These are phyloP conservation scores for Podochytrium sp. DNA, from an alignment of 192 early-diverging fungal species.

Conservation along the genomic window DNA sequence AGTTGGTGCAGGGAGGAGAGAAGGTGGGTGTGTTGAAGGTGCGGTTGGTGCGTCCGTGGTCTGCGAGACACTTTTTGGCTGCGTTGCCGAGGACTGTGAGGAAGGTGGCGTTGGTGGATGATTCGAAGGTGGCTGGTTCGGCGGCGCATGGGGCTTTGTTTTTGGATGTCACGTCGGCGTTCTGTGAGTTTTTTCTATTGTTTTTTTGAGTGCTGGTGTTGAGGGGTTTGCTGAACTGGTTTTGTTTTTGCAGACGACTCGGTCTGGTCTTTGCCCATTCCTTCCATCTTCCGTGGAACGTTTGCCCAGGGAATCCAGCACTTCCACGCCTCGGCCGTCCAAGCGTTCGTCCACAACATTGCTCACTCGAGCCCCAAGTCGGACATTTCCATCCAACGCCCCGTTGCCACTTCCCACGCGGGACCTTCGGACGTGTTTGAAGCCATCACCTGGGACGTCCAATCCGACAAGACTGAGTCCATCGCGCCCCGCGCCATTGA, in stretches of 20 bases:
- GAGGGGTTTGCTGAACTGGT: background rate
- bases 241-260: slow-evolving; percentile 33
- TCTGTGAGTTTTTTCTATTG: slow-evolving; percentile 32
- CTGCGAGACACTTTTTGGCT: slow-evolving; percentile 67
- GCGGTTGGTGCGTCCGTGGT: slow-evolving; percentile 87
- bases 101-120: slow-evolving; percentile 77
- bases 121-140: slow-evolving; percentile 48
- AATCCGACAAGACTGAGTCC: slow-evolving; percentile 58
- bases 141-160: slow-evolving; percentile 69
- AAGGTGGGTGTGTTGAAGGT: slow-evolving; percentile 75
- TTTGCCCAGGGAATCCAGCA: slow-evolving; percentile 32
- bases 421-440: slow-evolving; percentile 34
- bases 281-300: slow-evolving; percentile 38
- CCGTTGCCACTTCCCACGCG: background rate
- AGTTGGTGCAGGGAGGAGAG: slow-evolving; percentile 32
- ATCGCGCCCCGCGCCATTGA: slow-evolving; percentile 43
- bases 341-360: slow-evolving; percentile 43
- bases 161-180: slow-evolving; percentile 74
- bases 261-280: slow-evolving; percentile 51
- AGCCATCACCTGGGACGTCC: slow-evolving; percentile 66
- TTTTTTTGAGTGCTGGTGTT: background rate
- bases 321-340: slow-evolving; percentile 41
- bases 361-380: slow-evolving; percentile 18
- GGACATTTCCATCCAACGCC: slow-evolving; percentile 37
- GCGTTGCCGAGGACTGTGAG: slow-evolving; percentile 70